phyloP scores from a whole-genome alignment of 2,329 filamentous ascomycete species.

The Aspergillus tamarii region DNA sequence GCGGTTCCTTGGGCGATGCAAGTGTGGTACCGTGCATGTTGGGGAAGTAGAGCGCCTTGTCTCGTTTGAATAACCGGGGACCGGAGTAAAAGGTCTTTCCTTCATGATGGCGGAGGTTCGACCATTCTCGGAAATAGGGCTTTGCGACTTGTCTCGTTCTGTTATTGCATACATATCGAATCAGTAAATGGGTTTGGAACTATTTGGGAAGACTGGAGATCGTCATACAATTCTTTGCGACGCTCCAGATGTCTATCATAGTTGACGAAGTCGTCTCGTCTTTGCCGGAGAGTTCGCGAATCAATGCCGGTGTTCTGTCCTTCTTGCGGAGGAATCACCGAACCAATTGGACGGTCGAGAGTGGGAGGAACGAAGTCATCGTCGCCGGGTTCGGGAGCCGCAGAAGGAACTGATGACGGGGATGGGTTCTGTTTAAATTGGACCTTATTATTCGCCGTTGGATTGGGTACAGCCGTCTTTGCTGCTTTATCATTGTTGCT shows the following conservation, averaged over 20 bases:
- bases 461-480: slow-evolving; percentile 14
- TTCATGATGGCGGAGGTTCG: slow-evolving; percentile 76
- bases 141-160: slow-evolving; percentile 76
- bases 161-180: slow-evolving; percentile 10
- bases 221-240: slow-evolving; percentile 71
- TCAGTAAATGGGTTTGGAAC: slow-evolving; percentile 7
- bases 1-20: slow-evolving; percentile 55
- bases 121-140: slow-evolving; percentile 96
- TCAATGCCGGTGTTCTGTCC: slow-evolving; percentile 86
- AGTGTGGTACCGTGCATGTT: slow-evolving; percentile 85
- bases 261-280: slow-evolving; percentile 77
- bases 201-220: slow-evolving; percentile 5
- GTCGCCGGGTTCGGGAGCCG: slow-evolving; percentile 32
- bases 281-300: slow-evolving; percentile 65
- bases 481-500: slow-evolving; percentile 18
- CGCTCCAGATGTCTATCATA: slow-evolving; percentile 81
- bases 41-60: slow-evolving; percentile 87
- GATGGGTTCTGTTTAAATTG: slow-evolving; percentile 35
- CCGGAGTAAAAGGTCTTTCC: slow-evolving; percentile 93
- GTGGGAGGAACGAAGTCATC: slow-evolving; percentile 56
- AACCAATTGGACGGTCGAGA: slow-evolving; percentile 77
- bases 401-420: slow-evolving; percentile 22
- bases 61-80: slow-evolving; percentile 78
- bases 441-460: slow-evolving; percentile 17
- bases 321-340: slow-evolving; percentile 69